Conservation (phyloP, 352 stramenopile species). For the Phytophthora aleatoria region DNA sequence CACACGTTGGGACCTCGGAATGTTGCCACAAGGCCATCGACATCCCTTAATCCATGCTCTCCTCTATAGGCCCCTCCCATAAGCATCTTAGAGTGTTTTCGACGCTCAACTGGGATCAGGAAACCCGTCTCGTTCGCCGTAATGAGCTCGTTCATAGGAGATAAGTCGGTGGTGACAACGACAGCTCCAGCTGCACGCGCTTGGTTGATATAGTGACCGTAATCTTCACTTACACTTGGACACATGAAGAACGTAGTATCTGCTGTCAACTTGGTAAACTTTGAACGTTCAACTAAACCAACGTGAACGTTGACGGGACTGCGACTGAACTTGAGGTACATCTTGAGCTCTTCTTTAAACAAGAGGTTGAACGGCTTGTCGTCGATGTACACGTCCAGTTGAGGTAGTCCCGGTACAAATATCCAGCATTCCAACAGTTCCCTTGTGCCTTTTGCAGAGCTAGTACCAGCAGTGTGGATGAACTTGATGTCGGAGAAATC, state of each 20-base stretch:
- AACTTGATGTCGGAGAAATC: slow-evolving; percentile 51
- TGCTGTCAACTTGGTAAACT: slow-evolving; percentile 51
- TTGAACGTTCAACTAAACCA: slow-evolving; percentile 21
- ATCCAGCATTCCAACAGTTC: slow-evolving; percentile 65
- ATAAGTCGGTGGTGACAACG: slow-evolving; percentile 52
- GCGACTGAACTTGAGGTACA: slow-evolving; percentile 20
- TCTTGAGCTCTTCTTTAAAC: slow-evolving; percentile 19
- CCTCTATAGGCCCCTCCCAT: slow-evolving; percentile 31
- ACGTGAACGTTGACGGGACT: slow-evolving; percentile 40
- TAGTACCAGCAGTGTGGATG: slow-evolving; percentile 56
- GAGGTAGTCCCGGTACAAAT: slow-evolving; percentile 43
- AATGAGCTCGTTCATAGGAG: slow-evolving; percentile 72
- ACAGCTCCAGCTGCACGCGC: slow-evolving; percentile 50
- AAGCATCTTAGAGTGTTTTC: slow-evolving; percentile 17
- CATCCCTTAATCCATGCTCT: slow-evolving; percentile 26
- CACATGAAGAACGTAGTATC: slow-evolving; percentile 60
- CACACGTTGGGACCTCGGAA: slow-evolving; percentile 22
- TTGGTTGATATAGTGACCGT: slow-evolving; percentile 77
- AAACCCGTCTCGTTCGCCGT: slow-evolving; percentile 18
- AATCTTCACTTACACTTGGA: slow-evolving; percentile 61
- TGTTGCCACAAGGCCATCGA: slow-evolving; percentile 31
- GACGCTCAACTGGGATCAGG: slow-evolving; percentile 11
- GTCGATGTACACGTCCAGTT: slow-evolving; percentile 43
- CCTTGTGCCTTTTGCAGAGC: slow-evolving; percentile 53
- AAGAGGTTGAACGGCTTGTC: slow-evolving; percentile 20